Conservation (phyloP, 73 alveolate genomes). For the Strombidium stylifer region DNA sequence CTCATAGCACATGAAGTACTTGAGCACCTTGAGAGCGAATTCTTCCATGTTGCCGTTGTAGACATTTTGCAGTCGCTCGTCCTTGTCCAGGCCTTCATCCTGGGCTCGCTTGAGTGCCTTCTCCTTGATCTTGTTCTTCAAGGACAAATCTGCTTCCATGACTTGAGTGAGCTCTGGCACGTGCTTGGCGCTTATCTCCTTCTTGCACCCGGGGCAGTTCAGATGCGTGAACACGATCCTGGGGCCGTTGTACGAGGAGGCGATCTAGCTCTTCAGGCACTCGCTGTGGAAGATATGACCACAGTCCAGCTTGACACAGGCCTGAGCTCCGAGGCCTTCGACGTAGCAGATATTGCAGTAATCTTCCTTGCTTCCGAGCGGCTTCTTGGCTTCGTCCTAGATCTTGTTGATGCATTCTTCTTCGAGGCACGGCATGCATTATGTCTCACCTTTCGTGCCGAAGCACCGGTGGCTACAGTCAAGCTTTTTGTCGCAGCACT, state of each 20-base stretch:
- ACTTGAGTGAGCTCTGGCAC: constrained; percentile 35
- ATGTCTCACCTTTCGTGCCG: constrained; percentile 40
- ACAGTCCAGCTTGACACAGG: constrained; percentile 65
- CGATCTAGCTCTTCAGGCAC: constrained; percentile 50
- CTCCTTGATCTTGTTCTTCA: constrained; percentile 18
- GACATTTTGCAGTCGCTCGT: constrained; percentile 80
- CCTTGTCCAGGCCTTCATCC: constrained; percentile 91
- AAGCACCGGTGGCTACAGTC: constrained; percentile 74
- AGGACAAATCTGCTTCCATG: constrained; percentile 19
- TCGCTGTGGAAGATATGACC: constrained; percentile 72
- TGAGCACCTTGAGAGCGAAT: constrained; percentile 88
- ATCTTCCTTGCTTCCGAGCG: constrained; percentile 58
- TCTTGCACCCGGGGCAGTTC: constrained; percentile 71
- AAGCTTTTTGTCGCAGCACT: constrained; percentile 54
- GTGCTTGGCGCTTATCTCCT: constrained; percentile 55
- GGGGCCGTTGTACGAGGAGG: constrained; percentile 65
- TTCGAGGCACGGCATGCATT: constrained; percentile 37
- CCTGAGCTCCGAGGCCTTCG: constrained; percentile 56
- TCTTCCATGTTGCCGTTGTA: constrained; percentile 81
- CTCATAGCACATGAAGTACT: constrained; percentile 93
- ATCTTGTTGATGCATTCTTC: constrained; percentile 37
- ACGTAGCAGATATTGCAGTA: constrained; percentile 68
- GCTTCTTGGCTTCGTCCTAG: constrained; percentile 22
- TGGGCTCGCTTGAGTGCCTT: constrained; percentile 73
- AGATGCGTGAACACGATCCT: constrained; percentile 52